phyloP scores from a whole-genome alignment of 2,329 filamentous ascomycete species.

The Zymoseptoria brevis region DNA sequence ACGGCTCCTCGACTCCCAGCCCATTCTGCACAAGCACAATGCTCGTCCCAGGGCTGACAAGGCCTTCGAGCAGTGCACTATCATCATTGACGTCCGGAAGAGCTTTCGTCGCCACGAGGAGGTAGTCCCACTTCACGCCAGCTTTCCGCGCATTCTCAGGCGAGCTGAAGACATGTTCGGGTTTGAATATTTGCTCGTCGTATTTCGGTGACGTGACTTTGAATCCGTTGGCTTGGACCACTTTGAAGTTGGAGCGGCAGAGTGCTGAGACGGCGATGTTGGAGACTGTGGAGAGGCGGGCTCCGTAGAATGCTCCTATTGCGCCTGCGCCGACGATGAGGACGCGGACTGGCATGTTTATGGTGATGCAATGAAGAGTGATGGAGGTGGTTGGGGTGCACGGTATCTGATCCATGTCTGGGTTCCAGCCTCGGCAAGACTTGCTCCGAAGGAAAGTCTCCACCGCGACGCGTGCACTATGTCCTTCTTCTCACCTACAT shows the following conservation, averaged over 20 bases:
- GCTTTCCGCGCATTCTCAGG: conserved; percentile 47
- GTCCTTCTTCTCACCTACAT: background rate
- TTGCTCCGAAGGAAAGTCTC: background rate
- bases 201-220: conserved; percentile 57
- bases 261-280: conserved; percentile 59
- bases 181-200: conserved; percentile 57
- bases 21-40: conserved; percentile 66
- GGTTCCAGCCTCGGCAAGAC: background rate
- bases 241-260: conserved; percentile 64
- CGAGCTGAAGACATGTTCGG: conserved; percentile 55
- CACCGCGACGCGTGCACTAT: too few species aligned
- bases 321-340: conserved; percentile 64
- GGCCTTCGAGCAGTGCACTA: conserved; percentile 51
- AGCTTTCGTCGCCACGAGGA: conserved; percentile 64
- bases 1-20: conserved; percentile 61
- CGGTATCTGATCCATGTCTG: background rate
- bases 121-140: conserved; percentile 51
- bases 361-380: conserved; percentile 1
- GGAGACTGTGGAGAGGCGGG: conserved; percentile 48
- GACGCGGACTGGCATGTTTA: conserved; percentile 44
- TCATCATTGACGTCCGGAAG: conserved; percentile 59
- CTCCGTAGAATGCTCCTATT: conserved; percentile 66
- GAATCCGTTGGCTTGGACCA: conserved; percentile 55
- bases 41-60: conserved; percentile 48
- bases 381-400: background rate